phyloP scores from a whole-genome alignment of 1,284 basidiomycete genomes.

The Boletus smithii region DNA sequence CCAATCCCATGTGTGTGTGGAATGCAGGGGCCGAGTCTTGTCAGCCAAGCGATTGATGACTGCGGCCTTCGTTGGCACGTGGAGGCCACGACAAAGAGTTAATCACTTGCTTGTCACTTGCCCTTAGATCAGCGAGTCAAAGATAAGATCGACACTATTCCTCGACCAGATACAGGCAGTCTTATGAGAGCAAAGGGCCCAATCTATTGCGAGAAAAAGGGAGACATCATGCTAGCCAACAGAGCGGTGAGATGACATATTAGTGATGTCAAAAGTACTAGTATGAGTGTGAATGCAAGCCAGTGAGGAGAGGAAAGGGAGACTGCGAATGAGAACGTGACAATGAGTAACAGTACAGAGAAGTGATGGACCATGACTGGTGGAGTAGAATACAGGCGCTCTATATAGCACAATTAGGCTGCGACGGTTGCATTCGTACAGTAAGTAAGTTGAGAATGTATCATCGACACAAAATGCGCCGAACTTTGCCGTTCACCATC shows the following conservation, averaged over 20 bases:
- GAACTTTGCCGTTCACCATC: constrained; percentile 15
- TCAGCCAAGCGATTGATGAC: too few species aligned
- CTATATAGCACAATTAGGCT: constrained; percentile 23
- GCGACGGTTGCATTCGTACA: constrained; percentile 16
- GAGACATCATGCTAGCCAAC: constrained; percentile 2
- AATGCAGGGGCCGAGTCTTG: too few species aligned
- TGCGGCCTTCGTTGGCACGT: constrained; percentile 15
- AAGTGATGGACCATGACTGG: constrained; percentile 5
- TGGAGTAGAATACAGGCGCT: constrained; percentile 17
- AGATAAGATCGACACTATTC: constrained; percentile 3
- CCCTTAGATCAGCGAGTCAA: neutral
- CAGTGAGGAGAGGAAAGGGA: neutral
- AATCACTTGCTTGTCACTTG: neutral
- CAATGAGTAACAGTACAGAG: constrained; percentile 8
- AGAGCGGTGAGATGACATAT: constrained; percentile 2
- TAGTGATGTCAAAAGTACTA: neutral
- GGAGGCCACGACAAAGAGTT: constrained; percentile 7
- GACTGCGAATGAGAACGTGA: constrained; percentile 1
- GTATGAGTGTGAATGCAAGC: neutral
- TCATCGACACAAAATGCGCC: constrained; percentile 4
- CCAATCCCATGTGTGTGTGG: too few species aligned
- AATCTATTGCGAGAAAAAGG: constrained; percentile 9
- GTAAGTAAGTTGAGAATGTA: constrained; percentile 9
- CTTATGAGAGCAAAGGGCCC: neutral
- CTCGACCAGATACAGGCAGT: neutral